phyloP scores from a whole-genome alignment of 306 rosid species.

The Chamaecrista fasciculata region DNA sequence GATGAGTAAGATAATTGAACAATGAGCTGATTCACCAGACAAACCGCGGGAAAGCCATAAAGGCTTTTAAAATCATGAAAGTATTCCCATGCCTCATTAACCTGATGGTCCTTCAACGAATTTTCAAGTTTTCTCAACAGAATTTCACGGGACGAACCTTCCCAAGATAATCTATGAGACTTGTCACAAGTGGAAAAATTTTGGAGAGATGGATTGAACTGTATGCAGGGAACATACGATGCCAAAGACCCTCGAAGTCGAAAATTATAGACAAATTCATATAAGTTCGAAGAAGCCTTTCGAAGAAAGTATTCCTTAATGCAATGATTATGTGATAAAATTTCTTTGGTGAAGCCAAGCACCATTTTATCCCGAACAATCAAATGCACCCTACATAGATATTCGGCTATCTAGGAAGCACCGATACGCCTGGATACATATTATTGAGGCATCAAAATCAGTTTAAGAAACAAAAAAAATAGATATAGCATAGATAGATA shows the following conservation, averaged over 20 bases:
- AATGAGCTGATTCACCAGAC: constrained; percentile 52
- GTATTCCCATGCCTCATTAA: constrained; percentile 66
- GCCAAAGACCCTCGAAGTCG: constrained; percentile 5
- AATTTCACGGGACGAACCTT: constrained; percentile 56
- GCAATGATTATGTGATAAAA: constrained; percentile 20
- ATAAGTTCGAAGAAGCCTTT: constrained; percentile 28
- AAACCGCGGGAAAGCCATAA: constrained; percentile 69
- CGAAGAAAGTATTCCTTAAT: constrained; percentile 16
- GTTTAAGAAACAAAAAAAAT: not conserved
- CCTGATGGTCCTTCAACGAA: constrained; percentile 51
- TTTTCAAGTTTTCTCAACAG: constrained; percentile 53
- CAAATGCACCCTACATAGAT: not conserved
- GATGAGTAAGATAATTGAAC: constrained; percentile 59
- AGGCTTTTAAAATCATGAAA: constrained; percentile 61
- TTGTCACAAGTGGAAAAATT: constrained; percentile 32
- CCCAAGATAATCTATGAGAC: constrained; percentile 63
- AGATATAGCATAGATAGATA: not conserved
- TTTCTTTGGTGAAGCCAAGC: constrained; percentile 30
- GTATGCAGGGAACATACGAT: constrained; percentile 10
- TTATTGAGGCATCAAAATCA: not conserved
- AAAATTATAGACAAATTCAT: not conserved
- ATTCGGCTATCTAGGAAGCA: not conserved
- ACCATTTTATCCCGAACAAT: constrained; percentile 23
- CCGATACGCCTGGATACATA: not conserved
- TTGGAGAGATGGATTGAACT: constrained; percentile 23